Conservation (phyloP, 345 rosid species). For the Gossypioides kirkii region DNA sequence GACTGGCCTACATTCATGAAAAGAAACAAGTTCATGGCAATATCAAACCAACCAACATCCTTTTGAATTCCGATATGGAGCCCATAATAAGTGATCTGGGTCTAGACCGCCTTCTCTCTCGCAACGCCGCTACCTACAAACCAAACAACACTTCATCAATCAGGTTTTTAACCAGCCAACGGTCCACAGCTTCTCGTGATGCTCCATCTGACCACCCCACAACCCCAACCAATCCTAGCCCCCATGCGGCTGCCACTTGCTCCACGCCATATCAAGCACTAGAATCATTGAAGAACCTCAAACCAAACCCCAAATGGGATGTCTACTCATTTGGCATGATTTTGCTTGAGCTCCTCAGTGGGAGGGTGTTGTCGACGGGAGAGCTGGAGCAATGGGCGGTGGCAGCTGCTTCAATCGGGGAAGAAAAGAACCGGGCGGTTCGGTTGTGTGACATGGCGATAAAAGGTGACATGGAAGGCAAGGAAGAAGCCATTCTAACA, state of each 20-base stretch:
- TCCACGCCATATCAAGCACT: constrained; percentile 61
- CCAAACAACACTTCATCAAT: constrained; percentile 24
- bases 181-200: constrained; percentile 21
- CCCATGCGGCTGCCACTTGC: constrained; percentile 19
- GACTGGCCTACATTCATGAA: constrained; percentile 68
- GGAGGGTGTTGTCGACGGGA: constrained; percentile 46
- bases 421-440: constrained; percentile 44
- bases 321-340: constrained; percentile 73
- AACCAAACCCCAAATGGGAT: constrained; percentile 75
- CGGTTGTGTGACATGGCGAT: constrained; percentile 55
- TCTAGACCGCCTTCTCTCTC: constrained; percentile 42
- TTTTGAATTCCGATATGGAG: constrained; percentile 54
- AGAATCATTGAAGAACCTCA: constrained; percentile 49
- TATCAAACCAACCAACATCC: constrained; percentile 73
- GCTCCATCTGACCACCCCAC: constrained; percentile 17
- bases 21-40: constrained; percentile 81
- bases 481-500: constrained; percentile 48
- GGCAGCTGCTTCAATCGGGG: constrained; percentile 26
- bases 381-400: constrained; percentile 53
- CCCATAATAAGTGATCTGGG: constrained; percentile 70
- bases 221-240: constrained; percentile 21
- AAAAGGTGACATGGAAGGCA: constrained; percentile 42
- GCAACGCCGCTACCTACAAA: constrained; percentile 20
- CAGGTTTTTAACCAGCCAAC: constrained; percentile 30
- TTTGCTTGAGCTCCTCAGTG: constrained; percentile 69